These are phyloP conservation scores for Saccharum spontaneum DNA, from an alignment of 176 grass and related monocot species.

Conservation along the genomic window DNA sequence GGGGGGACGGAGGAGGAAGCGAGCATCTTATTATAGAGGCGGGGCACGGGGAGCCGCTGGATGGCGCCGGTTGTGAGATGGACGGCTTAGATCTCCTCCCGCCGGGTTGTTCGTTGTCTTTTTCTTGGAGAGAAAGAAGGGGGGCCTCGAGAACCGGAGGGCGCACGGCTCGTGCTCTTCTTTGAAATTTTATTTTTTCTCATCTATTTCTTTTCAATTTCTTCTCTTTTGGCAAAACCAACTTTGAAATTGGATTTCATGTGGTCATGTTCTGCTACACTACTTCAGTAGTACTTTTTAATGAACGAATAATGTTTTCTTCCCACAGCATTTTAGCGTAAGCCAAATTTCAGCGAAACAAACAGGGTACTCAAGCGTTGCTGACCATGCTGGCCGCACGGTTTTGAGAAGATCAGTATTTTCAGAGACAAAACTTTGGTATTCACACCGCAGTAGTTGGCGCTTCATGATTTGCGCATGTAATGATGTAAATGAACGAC, in stretches of 20 bases:
- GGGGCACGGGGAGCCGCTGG: background rate
- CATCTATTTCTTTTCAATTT: too few species aligned
- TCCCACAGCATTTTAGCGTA: too few species aligned
- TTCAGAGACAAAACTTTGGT: too few species aligned
- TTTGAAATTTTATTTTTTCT: background rate
- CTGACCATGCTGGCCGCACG: too few species aligned
- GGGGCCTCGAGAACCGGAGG: background rate
- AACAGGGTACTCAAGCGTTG: too few species aligned
- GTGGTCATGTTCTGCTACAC: too few species aligned
- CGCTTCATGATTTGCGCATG: too few species aligned
- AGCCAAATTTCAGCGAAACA: too few species aligned
- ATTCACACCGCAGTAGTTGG: too few species aligned
- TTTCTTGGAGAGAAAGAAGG: conserved; percentile 22
- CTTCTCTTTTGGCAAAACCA: background rate
- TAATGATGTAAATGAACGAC: background rate
- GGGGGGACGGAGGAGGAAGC: background rate
- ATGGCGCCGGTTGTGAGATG: conserved; percentile 25
- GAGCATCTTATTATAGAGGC: conserved; percentile 3
- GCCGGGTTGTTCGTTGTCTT: background rate
- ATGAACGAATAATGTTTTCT: too few species aligned
- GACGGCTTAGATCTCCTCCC: background rate
- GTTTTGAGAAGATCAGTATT: too few species aligned
- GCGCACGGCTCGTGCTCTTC: background rate
- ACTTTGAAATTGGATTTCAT: background rate
- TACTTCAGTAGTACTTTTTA: too few species aligned